Percentiles rank a stretch among this genome's conserved stretches.
phyloP scores from a whole-genome alignment of 192 early-diverging fungal species.

The Tieghemiomyces parasiticus region DNA sequence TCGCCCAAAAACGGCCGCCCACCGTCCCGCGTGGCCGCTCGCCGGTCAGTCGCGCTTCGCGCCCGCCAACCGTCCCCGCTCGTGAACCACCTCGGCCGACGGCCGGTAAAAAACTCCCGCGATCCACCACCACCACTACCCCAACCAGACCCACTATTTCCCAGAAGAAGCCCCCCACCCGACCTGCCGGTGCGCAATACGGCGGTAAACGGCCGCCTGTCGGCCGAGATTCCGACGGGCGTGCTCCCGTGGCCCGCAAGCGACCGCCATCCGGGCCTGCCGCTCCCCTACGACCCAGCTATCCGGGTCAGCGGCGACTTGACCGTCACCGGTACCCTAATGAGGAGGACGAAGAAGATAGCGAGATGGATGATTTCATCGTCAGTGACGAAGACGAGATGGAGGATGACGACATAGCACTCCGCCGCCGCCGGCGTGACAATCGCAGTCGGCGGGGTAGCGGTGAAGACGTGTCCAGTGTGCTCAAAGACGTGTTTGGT shows the following conservation, averaged over 20 bases:
- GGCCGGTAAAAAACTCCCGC: too few relatives aligned
- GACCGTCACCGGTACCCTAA: not conserved
- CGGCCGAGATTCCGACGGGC: too few relatives aligned
- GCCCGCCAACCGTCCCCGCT: too few relatives aligned
- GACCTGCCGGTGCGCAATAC: not conserved
- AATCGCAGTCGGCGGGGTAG: not conserved
- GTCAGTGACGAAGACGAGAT: slow-evolving; percentile 1
- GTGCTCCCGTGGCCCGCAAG: too few relatives aligned
- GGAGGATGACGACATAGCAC: not conserved
- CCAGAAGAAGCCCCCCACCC: slow-evolving; percentile 5
- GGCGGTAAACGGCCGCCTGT: slow-evolving; percentile 6
- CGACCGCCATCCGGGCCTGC: too few relatives aligned
- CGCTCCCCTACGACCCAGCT: not conserved
- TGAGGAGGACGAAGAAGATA: not conserved
- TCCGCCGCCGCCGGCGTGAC: not conserved
- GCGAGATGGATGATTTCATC: slow-evolving; percentile 5
- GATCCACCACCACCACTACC: not conserved
- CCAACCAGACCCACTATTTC: not conserved
- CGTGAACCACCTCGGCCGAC: too few relatives aligned
- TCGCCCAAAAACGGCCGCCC: slow-evolving; percentile 5
- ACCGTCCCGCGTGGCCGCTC: too few relatives aligned
- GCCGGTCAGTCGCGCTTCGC: too few relatives aligned
- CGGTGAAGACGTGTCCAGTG: not conserved
- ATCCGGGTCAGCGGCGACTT: not conserved
- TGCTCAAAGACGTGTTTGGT: slow-evolving; percentile 9